Percentiles rank a stretch among this genome's conserved stretches.
Conservation (phyloP, 108 stramenopile species). For the Mayamaea pseudoterrestris region DNA sequence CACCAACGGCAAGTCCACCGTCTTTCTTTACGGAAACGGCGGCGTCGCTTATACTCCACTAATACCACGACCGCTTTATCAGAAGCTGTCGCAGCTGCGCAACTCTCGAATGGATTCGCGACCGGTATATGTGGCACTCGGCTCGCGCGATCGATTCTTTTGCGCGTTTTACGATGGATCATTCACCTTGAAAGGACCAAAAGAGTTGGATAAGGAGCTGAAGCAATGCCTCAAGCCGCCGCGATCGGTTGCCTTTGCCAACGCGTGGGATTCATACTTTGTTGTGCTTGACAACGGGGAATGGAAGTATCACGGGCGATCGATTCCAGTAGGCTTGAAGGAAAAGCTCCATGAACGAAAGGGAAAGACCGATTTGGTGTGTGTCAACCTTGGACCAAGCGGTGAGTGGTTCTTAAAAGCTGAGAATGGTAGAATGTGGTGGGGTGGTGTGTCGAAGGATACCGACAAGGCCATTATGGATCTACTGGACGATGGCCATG, state of each 20-base stretch:
- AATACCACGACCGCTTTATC: conserved; percentile 47
- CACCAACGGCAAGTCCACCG: conserved; percentile 58
- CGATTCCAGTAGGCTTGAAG: conserved; percentile 42
- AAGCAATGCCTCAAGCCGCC: conserved; percentile 26
- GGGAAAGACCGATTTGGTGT: conserved; percentile 38
- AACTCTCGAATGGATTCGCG: conserved; percentile 16
- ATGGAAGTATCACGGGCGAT: conserved; percentile 59
- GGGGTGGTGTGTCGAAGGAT: conserved; percentile 56
- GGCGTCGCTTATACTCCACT: conserved; percentile 54
- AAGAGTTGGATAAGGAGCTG: conserved; percentile 36
- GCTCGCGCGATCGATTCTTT: conserved; percentile 56
- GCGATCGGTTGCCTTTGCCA: conserved; percentile 55
- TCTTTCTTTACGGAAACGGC: conserved; percentile 65
- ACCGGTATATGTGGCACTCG: conserved; percentile 52
- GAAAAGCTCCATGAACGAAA: conserved; percentile 36
- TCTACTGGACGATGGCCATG: conserved; percentile 30
- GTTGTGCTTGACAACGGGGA: conserved; percentile 58
- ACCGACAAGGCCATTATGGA: conserved; percentile 33
- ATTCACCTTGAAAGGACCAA: conserved; percentile 45
- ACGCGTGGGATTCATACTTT: conserved; percentile 52
- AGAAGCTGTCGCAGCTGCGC: conserved; percentile 31
- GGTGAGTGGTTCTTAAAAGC: conserved; percentile 71
- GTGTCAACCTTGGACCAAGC: conserved; percentile 51
- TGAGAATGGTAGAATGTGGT: conserved; percentile 68
- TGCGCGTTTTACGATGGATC: conserved; percentile 53